These are phyloP conservation scores for Magnaporthiopsis poae DNA, from an alignment of 2,329 filamentous ascomycete genomes.

Conservation along the genomic window DNA sequence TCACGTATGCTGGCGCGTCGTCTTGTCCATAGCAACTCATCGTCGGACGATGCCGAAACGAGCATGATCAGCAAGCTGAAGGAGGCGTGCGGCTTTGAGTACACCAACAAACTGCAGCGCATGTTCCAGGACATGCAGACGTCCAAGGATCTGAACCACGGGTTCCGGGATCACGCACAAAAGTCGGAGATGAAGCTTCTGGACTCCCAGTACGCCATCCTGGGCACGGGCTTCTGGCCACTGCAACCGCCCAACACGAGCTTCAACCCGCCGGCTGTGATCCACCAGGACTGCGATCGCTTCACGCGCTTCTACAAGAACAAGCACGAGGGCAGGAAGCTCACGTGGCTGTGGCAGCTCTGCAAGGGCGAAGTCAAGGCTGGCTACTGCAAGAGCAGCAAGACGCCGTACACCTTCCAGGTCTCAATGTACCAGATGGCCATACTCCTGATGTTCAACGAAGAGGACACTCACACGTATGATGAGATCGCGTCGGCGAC, in stretches of 20 bases:
- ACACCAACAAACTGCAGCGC: conserved; percentile 97
- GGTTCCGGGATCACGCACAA: conserved; percentile 69
- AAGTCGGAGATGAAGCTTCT: conserved; percentile 60
- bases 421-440: conserved; percentile 98
- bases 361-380: conserved; percentile 96
- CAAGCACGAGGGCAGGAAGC: conserved; percentile 91
- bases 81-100: conserved; percentile 96
- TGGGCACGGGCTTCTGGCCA: conserved; percentile 97
- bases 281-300: conserved; percentile 77
- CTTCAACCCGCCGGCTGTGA: conserved; percentile 77
- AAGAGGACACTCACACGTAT: conserved; percentile 74
- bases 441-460: conserved; percentile 87
- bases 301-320: conserved; percentile 88
- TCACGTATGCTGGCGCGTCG: conserved; percentile 92
- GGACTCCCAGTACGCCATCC: conserved; percentile 82
- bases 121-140: conserved; percentile 99
- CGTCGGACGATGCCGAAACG: conserved; percentile 92
- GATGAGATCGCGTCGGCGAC: conserved; percentile 79
- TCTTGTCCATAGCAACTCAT: conserved; percentile 87
- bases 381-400: conserved; percentile 79
- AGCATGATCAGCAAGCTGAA: conserved; percentile 99
- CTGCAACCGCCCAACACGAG: conserved; percentile 76
- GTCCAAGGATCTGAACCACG: conserved; percentile 87
- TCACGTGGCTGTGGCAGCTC: conserved; percentile 96
- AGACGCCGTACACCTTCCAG: conserved; percentile 91